Conservation (phyloP, 2,329 filamentous ascomycete species). For the Penicillium sp. region DNA sequence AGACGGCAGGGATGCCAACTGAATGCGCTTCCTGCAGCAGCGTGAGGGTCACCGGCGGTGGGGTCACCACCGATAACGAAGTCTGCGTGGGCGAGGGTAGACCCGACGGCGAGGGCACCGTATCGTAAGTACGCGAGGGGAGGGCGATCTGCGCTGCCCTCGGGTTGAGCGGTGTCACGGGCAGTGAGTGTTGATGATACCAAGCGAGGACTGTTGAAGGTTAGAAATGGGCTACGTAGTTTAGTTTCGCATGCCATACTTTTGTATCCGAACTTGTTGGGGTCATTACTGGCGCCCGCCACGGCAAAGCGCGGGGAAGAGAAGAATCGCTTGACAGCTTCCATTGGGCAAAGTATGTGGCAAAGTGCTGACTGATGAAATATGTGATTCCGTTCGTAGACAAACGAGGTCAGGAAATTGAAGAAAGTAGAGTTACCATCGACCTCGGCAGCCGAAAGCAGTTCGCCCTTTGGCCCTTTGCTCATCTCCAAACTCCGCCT, state of each 20-base stretch:
- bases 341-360: constrained; percentile 18
- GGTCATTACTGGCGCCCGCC: constrained; percentile 80
- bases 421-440: constrained; percentile 8
- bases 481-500: constrained; percentile 8
- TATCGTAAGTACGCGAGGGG: constrained; percentile 53
- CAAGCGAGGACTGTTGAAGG: constrained; percentile 68
- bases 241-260: constrained; percentile 47
- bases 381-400: not conserved
- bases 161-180: constrained; percentile 81
- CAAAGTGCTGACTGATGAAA: not conserved
- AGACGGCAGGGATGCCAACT: constrained; percentile 68
- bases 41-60: constrained; percentile 67
- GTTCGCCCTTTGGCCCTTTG: constrained; percentile 8
- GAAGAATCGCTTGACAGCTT: constrained; percentile 72
- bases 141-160: constrained; percentile 60
- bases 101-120: constrained; percentile 60
- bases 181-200: constrained; percentile 73
- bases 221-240: constrained; percentile 1
- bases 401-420: not conserved
- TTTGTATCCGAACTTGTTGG: constrained; percentile 82
- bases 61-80: constrained; percentile 80
- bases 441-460: constrained; percentile 19
- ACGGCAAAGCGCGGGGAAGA: constrained; percentile 74
- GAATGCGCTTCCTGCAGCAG: constrained; percentile 72
- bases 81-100: constrained; percentile 65